Evolutionary conservation across 805 yeast species (phyloP), one percentile per base, ranked within the genome.

Genomic region (Pichia insulana): DNA sequence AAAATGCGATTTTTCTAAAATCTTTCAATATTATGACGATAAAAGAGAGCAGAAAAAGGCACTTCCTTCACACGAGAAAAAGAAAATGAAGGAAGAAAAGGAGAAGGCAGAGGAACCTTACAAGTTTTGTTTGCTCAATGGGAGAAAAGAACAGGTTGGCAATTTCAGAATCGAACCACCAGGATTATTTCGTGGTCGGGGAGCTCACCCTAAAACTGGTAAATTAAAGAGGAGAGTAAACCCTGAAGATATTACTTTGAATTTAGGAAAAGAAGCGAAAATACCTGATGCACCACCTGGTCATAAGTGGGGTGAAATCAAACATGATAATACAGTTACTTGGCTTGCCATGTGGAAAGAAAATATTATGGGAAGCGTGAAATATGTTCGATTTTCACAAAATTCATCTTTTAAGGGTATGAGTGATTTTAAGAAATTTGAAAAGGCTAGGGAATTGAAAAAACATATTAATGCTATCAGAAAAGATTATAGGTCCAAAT

Each of bases 321-420:
- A 73, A 50, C 94, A 89, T 59, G 97, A 90, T 59, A 82, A 83
- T 52, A 80, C 88, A 0, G 97, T 89, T 22, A 78, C 90, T 11
- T 90, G 98, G 98, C 69, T 90, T 42, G 97, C 97, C 0, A 88
- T 82, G 84, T 90, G 97, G 97, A 80, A 83, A 58, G 97, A 90
- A 62, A 90, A 90, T 56, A 84, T 90, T 51, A 78, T 85, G 38
- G 84, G 83, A 50, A 71, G 82, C 25, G 75, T 79, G 53, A 90
- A 90, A 61, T 90, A 90, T 58, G 97, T 90, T 40, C 70, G 95
- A 57, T 78, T 90, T 62, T 95, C 96, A 5, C 92, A 90, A 17
- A 85, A 77, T 51, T 89, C 97, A 0, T 82, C 95, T 1, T 67
- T 90, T 49, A 90, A 89, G 63, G 97, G 97, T 39, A 79, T 82